Evolutionary conservation across 257 asterid genomes (phyloP).

Genomic region (Craterostigma plantagineum): DNA sequence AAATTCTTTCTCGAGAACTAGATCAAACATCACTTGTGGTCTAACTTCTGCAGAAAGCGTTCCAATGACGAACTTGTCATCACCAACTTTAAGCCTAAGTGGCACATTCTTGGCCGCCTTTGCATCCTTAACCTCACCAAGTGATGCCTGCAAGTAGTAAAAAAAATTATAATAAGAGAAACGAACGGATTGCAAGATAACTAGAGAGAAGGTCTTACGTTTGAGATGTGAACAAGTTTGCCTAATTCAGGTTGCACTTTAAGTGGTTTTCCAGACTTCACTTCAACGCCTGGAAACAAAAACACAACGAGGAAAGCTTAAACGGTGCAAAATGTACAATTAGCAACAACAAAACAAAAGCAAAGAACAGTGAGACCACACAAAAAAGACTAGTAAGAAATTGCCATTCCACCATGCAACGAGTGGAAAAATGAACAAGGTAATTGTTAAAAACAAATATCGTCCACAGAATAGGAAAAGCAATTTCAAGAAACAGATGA

Average conservation of each 20-base stretch:
- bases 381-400: too few relatives aligned
- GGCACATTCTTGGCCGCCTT: conserved; percentile 25
- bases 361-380: too few relatives aligned
- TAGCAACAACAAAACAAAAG: background rate
- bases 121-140: conserved; percentile 44
- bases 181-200: background rate
- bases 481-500: too few relatives aligned
- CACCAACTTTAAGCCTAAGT: conserved; percentile 26
- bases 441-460: too few relatives aligned
- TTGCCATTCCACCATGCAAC: too few relatives aligned
- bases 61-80: conserved; percentile 26
- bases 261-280: conserved; percentile 32
- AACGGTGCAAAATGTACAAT: background rate
- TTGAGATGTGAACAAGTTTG: conserved; percentile 48
- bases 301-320: background rate
- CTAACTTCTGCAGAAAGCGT: conserved; percentile 31
- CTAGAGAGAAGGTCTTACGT: conserved; percentile 17
- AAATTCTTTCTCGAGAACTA: conserved; percentile 51
- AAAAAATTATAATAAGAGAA: background rate
- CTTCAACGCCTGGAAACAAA: conserved; percentile 56
- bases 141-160: conserved; percentile 26
- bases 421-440: too few relatives aligned
- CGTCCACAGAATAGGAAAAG: too few relatives aligned
- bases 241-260: conserved; percentile 24
- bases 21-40: conserved; percentile 44